Base-by-base conservation (phyloP, 148 eudicot species). In the Camellia sinensis region DNA sequence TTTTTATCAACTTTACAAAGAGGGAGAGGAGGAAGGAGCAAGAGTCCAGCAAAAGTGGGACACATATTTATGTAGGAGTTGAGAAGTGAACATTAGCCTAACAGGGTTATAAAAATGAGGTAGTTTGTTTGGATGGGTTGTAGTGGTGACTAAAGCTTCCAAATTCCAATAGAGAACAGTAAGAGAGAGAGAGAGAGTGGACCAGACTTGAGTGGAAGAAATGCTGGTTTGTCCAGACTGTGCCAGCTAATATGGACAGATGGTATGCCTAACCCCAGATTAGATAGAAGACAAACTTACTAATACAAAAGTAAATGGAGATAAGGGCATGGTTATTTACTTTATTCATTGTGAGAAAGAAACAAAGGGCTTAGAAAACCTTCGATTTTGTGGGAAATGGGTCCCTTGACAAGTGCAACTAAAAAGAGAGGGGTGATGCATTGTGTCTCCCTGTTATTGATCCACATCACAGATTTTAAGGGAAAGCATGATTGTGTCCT, bases 161-260 rank as follows among this genome's bases (percentile, higher is more conserved):
- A 67, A 67, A 48, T 67, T 67, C 71, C 71, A 67, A 67, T 67
- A 67, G n/a, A 12, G 17, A 67, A 37, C 37, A 43, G 71, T 64
- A 64, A 22, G 6, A 40, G n/a, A 10, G 46, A 29, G 71, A 13
- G 46, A 3, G 50, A 40, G 17, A 12, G 71, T 40, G 71, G 48
- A 67, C 71, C 71, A 67, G 48, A 67, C 50, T 67, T 41, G n/a
- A 40, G 71, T 67, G 45, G 71, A 43, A 67, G 46, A 40, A 43
- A 12, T 67, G 48, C 48, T 67, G 19, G 50, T 8, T 67, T 40
- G 50, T 67, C 71, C 41, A 41, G 71, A 67, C 10, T 40, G 46
- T 67, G 67, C 12, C 12, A 54, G 59, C 12, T 54, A 54, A 54
- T 54, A 54, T 54, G 59, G 59, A 9, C 59, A 6, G 59, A 6